Base-by-base conservation (phyloP, 768 basidiomycete genomes). In the Termitomyces heimii region DNA sequence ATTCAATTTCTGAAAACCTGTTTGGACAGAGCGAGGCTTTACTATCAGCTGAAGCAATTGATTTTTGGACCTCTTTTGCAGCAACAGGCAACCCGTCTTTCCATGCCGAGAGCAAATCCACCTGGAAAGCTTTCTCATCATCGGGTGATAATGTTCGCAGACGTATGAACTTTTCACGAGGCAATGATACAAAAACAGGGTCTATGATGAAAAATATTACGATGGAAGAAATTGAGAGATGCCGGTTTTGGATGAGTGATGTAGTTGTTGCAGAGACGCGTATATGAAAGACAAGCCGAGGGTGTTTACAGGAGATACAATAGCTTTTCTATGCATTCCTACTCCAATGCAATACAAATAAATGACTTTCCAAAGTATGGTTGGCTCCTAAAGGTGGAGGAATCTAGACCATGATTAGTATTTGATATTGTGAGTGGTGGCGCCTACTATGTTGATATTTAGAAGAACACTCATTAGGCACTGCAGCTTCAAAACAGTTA, bases 61-160 rank as follows among this genome's bases (percentile, higher is more conserved):
- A 67, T 5, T 77, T 72, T 57, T 79, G 77, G 77, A 75, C 76
- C n/a, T 76, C 75, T 1, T 77, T 77, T 58, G 68, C 65, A 3
- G 64, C 67, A 5, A 65, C 55, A 31, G 71, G 72, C 28, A 45
- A 69, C 52, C 72, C 71, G 2, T 68, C 67, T 14, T 20, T n/a
- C 12, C 18, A 29, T 3, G 2, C 24, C 5, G 6, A n/a, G 4
- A 52, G n/a, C 18, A 13, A 39, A 18, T 26, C 28, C 2, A 20
- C n/a, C 37, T 52, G 51, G 51, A 18, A 52, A n/a, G 14, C 26
- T n/a, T 40, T 52, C 20, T 37, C 51, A n/a, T 14, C 37, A 40
- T 40, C 26, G 13, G 6, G n/a, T 29, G 18, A 28, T 29, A 29
- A 2, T 29, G 20, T 12, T 37, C 51, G 51, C 12, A 52, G 37